phyloP scores from a whole-genome alignment of 345 rosid genomes.

The Eucalyptus tenuipes region DNA sequence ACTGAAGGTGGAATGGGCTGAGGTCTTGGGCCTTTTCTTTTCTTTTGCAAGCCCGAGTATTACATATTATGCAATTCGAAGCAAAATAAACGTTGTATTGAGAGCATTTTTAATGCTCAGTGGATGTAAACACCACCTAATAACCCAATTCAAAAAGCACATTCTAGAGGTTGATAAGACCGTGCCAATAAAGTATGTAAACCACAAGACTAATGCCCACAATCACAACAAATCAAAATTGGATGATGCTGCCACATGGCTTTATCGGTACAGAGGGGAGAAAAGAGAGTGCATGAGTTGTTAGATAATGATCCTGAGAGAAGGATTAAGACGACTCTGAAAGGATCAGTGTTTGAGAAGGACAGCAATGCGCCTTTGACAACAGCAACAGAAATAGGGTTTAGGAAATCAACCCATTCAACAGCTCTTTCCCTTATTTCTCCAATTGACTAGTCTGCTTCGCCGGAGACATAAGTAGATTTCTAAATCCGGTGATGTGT shows the following conservation, averaged over 20 bases:
- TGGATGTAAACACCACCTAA: too few relatives aligned
- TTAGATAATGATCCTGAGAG: background rate
- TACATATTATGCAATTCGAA: background rate
- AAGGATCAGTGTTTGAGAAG: background rate
- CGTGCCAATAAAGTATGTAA: too few relatives aligned
- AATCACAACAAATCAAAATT: background rate
- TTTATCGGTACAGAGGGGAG: background rate
- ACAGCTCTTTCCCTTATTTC: background rate
- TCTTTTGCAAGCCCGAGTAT: background rate
- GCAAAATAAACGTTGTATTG: too few relatives aligned
- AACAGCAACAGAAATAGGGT: background rate
- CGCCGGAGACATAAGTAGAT: background rate
- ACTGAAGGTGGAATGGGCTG: too few relatives aligned
- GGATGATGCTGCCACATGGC: background rate
- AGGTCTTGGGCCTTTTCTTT: too few relatives aligned
- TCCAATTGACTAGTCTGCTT: background rate
- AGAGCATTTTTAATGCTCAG: too few relatives aligned
- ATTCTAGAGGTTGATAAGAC: background rate
- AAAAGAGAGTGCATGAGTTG: background rate
- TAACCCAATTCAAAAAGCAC: too few relatives aligned
- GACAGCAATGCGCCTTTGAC: background rate
- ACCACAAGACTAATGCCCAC: background rate
- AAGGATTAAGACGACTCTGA: background rate
- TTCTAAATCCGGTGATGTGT: background rate
- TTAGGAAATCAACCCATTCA: background rate